Evolutionary conservation across 495 filamentous ascomycete species (phyloP).

Genomic region (Penicillium roqueforti): DNA sequence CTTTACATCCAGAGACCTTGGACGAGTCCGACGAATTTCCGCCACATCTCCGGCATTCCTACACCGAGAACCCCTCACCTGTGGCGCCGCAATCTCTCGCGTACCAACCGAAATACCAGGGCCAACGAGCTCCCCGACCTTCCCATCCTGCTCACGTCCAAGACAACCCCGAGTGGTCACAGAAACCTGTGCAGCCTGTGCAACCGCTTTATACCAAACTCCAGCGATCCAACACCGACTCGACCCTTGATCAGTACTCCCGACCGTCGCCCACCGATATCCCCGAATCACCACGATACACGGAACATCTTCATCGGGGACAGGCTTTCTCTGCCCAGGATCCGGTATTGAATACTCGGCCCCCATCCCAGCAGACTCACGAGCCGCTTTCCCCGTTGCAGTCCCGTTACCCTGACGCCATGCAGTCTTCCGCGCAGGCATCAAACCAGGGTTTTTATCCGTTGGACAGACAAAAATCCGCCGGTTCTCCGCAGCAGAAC

Average conservation of each 20-base stretch:
- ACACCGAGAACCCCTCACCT: slow-evolving; percentile 15
- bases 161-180: slow-evolving; percentile 15
- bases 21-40: slow-evolving; percentile 25
- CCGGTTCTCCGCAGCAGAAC: slow-evolving; percentile 11
- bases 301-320: slow-evolving; percentile 11
- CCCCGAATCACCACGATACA: slow-evolving; percentile 23
- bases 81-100: slow-evolving; percentile 8
- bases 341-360: slow-evolving; percentile 32
- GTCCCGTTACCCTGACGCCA: slow-evolving; percentile 28
- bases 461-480: neutral
- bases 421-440: slow-evolving; percentile 27
- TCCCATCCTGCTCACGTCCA: slow-evolving; percentile 9
- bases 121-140: slow-evolving; percentile 11
- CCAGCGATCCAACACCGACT: slow-evolving; percentile 32
- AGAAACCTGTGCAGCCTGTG: slow-evolving; percentile 3
- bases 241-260: slow-evolving; percentile 42
- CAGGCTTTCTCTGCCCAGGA: slow-evolving; percentile 17
- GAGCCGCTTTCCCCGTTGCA: slow-evolving; percentile 34
- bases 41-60: slow-evolving; percentile 7
- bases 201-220: slow-evolving; percentile 15
- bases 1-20: slow-evolving; percentile 10
- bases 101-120: slow-evolving; percentile 18
- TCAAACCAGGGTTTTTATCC: slow-evolving; percentile 6
- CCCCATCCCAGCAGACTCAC: slow-evolving; percentile 60
- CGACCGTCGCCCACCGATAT: slow-evolving; percentile 40